Conservation (phyloP, 805 yeast species). For the Candida caryicola region DNA sequence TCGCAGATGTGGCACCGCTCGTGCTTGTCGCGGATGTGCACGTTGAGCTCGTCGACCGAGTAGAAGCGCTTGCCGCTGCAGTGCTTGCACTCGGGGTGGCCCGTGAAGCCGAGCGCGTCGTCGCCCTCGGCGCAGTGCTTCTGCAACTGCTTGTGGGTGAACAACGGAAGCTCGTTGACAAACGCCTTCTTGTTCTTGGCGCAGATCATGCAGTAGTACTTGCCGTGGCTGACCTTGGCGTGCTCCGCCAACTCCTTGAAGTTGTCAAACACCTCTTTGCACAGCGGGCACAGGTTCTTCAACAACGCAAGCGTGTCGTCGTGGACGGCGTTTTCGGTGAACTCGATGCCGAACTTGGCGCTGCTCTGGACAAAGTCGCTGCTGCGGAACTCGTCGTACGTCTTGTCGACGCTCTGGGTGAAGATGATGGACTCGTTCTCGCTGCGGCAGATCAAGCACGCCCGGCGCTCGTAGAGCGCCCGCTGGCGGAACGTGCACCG, state of each 20-base stretch:
- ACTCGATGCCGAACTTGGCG: slow-evolving; percentile 53
- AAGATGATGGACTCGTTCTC: slow-evolving; percentile 58
- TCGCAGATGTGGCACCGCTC: slow-evolving; percentile 92
- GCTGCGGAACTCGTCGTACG: slow-evolving; percentile 35
- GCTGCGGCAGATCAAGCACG: slow-evolving; percentile 83
- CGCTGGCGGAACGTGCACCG: slow-evolving; percentile 79
- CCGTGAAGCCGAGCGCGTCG: slow-evolving; percentile 63
- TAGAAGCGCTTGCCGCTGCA: slow-evolving; percentile 76
- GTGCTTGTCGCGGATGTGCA: slow-evolving; percentile 80
- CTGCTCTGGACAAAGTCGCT: slow-evolving; percentile 32
- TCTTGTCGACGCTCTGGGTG: slow-evolving; percentile 42
- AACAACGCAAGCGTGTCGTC: slow-evolving; percentile 51
- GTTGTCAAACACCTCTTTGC: slow-evolving; percentile 39
- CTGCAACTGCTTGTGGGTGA: slow-evolving; percentile 58
- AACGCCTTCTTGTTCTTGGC: slow-evolving; percentile 74
- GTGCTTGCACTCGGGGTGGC: slow-evolving; percentile 86
- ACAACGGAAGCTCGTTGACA: slow-evolving; percentile 63
- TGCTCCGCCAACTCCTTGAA: slow-evolving; percentile 67
- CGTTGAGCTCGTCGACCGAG: slow-evolving; percentile 79
- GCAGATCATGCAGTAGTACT: slow-evolving; percentile 72
- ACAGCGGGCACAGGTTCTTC: slow-evolving; percentile 55
- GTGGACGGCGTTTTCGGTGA: slow-evolving; percentile 52
- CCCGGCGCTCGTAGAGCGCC: slow-evolving; percentile 67
- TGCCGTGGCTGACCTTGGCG: slow-evolving; percentile 59
- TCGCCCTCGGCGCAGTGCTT: slow-evolving; percentile 77